Conservation (phyloP, 495 filamentous ascomycete species). For the Hypoxylon lienhwacheense region DNA sequence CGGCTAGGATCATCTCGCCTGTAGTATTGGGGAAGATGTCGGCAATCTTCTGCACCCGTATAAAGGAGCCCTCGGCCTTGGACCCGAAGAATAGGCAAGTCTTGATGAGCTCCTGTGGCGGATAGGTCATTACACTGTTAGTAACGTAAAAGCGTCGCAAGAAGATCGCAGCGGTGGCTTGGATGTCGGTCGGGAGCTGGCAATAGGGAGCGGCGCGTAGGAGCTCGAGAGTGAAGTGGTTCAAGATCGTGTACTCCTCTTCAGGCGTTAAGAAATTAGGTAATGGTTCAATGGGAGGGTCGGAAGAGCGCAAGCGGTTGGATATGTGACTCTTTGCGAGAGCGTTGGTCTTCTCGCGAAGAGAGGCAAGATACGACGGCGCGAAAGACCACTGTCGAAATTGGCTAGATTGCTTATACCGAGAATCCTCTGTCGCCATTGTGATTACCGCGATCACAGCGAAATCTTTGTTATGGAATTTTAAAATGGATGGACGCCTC, state of each 20-base stretch:
- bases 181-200: conserved; percentile 75
- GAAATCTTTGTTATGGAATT: too few species aligned
- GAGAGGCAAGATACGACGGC: conserved; percentile 63
- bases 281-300: conserved; percentile 40
- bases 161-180: conserved; percentile 90
- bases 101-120: conserved; percentile 80
- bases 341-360: conserved; percentile 75
- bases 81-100: conserved; percentile 87
- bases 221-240: conserved; percentile 74
- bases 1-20: conserved; percentile 77
- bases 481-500: too few species aligned
- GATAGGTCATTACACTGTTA: conserved; percentile 93
- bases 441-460: neutral
- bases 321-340: conserved; percentile 72
- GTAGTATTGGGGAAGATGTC: conserved; percentile 64
- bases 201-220: conserved; percentile 75
- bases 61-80: conserved; percentile 85
- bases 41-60: conserved; percentile 64
- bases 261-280: conserved; percentile 75
- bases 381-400: conserved; percentile 94
- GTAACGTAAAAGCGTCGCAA: conserved; percentile 92
- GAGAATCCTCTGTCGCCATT: conserved; percentile 74
- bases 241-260: conserved; percentile 81
- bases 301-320: conserved; percentile 42
- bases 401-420: conserved; percentile 90